phyloP scores from a whole-genome alignment of 345 rosid genomes.

The Ceriops decandra region DNA sequence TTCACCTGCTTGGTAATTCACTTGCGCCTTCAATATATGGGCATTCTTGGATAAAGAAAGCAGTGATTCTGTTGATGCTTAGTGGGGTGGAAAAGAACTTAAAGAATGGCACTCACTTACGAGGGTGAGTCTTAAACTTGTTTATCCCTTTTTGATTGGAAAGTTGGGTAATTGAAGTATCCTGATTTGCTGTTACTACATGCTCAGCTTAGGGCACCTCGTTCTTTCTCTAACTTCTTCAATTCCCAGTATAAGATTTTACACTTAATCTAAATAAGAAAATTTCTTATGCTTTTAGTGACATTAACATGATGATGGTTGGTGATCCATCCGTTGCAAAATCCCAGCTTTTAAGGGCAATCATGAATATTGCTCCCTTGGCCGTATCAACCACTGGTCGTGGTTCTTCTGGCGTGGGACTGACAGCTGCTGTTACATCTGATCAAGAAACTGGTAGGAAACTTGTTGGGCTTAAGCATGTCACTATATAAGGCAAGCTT shows the following conservation, averaged over 20 bases:
- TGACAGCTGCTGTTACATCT: conserved; percentile 99
- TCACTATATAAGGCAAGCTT: neutral
- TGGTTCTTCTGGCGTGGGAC: conserved; percentile 98
- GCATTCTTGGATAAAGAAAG: conserved; percentile 96
- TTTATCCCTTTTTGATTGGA: neutral
- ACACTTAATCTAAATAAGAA: neutral
- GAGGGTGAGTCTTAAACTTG: conserved; percentile 61
- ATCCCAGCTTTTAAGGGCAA: conserved; percentile 95
- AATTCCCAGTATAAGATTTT: neutral
- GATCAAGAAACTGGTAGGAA: conserved; percentile 95
- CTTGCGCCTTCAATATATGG: conserved; percentile 97
- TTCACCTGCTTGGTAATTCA: conserved; percentile 84
- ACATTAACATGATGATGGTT: conserved; percentile 99
- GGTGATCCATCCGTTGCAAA: conserved; percentile 99
- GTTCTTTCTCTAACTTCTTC: neutral
- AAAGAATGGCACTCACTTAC: conserved; percentile 88
- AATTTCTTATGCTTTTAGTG: conserved; percentile 42
- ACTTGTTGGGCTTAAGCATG: conserved; percentile 1
- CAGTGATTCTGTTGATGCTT: conserved; percentile 88
- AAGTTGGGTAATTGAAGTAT: neutral
- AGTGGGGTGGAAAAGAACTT: conserved; percentile 94
- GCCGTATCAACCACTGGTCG: conserved; percentile 99
- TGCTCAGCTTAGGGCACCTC: neutral
- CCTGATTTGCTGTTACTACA: neutral
- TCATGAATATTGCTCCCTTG: conserved; percentile 97